Conservation (phyloP, 202 grass and related monocot species). For the Alloteropsis angusta region DNA sequence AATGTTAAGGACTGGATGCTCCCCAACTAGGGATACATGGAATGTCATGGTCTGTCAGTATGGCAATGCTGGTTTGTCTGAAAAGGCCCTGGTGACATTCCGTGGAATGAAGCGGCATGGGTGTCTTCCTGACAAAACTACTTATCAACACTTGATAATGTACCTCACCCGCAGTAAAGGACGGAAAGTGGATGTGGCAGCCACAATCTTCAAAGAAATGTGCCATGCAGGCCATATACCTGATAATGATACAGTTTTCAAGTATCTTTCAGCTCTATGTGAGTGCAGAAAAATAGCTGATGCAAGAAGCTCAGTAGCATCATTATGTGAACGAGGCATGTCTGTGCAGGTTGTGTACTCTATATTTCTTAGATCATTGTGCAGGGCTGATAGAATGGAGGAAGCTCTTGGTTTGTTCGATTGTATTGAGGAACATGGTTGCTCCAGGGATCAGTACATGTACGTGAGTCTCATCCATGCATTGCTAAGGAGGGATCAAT, state of each 20-base stretch:
- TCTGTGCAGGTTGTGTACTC: constrained; percentile 44
- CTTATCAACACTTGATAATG: constrained; percentile 68
- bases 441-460: constrained; percentile 43
- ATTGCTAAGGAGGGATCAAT: constrained; percentile 51
- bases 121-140: constrained; percentile 47
- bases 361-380: constrained; percentile 64
- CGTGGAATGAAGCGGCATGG: constrained; percentile 51
- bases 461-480: constrained; percentile 78
- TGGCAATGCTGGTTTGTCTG: constrained; percentile 69
- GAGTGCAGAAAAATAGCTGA: constrained; percentile 51
- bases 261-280: constrained; percentile 60
- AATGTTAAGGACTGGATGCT: constrained; percentile 55
- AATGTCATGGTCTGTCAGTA: constrained; percentile 83
- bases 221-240: constrained; percentile 37
- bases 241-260: constrained; percentile 42
- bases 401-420: constrained; percentile 47
- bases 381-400: constrained; percentile 52
- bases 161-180: constrained; percentile 72
- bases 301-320: constrained; percentile 43
- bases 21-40: constrained; percentile 55
- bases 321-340: constrained; percentile 59
- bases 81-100: constrained; percentile 58
- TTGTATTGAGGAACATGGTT: constrained; percentile 48
- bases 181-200: constrained; percentile 50
- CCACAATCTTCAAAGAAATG: constrained; percentile 77